Evolutionary conservation across 805 yeast species (phyloP).

Genomic region (Priceomyces haplophilus): DNA sequence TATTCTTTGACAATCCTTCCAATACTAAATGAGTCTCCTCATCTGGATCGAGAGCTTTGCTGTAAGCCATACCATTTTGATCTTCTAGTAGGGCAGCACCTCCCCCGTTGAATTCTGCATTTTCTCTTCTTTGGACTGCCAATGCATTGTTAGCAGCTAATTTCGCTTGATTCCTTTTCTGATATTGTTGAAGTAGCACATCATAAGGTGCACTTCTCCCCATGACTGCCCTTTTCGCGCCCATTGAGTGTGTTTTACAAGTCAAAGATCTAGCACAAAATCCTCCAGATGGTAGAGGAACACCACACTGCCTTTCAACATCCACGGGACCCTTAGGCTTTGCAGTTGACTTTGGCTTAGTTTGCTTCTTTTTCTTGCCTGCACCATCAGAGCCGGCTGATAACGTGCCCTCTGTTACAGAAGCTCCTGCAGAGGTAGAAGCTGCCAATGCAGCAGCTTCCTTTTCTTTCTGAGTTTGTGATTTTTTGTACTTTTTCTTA

Average conservation of each 20-base stretch:
- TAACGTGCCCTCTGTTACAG: constrained; percentile 8
- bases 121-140: constrained; percentile 73
- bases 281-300: constrained; percentile 89
- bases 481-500: constrained; percentile 43
- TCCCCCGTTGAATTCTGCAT: constrained; percentile 41
- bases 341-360: constrained; percentile 39
- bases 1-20: constrained; percentile 79
- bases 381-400: constrained; percentile 11
- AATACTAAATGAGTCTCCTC: constrained; percentile 90
- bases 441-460: constrained; percentile 48
- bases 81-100: constrained; percentile 20
- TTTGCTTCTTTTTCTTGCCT: constrained; percentile 31
- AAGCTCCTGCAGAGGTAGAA: constrained; percentile 40
- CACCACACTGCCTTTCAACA: constrained; percentile 95
- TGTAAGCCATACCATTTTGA: constrained; percentile 32
- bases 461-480: constrained; percentile 42
- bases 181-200: constrained; percentile 80
- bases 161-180: constrained; percentile 88
- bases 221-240: constrained; percentile 91
- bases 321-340: constrained; percentile 82
- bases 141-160: constrained; percentile 79
- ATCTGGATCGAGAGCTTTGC: constrained; percentile 69
- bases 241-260: constrained; percentile 98
- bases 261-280: constrained; percentile 94
- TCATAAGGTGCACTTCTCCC: constrained; percentile 95